Evolutionary conservation across 108 stramenopile genomes (phyloP).

Genomic region (Nitzschia palea): DNA sequence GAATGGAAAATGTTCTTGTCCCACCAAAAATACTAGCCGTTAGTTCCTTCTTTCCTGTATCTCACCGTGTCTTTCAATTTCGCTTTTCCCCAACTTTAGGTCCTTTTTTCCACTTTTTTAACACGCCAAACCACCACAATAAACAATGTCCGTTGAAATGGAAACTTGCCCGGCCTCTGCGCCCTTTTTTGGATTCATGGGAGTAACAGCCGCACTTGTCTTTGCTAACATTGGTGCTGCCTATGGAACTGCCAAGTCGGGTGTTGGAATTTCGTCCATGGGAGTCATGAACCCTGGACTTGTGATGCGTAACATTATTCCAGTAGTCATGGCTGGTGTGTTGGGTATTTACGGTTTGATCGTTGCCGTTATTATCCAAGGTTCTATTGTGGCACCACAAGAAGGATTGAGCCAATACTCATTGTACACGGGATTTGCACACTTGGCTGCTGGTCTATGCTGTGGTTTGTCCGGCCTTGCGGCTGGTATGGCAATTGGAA

Average conservation of each 20-base stretch:
- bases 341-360: conserved; percentile 99
- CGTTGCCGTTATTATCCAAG: conserved; percentile 96
- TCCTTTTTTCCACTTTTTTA: background rate
- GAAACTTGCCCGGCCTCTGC: conserved; percentile 83
- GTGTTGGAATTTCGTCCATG: conserved; percentile 98
- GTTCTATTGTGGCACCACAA: conserved; percentile 78
- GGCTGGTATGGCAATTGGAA: conserved; percentile 99
- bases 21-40: too few species aligned
- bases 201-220: conserved; percentile 80
- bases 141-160: conserved; percentile 85
- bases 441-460: conserved; percentile 97
- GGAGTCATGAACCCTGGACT: conserved; percentile 98
- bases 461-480: conserved; percentile 96
- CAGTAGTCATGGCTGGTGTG: conserved; percentile 99
- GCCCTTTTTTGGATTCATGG: conserved; percentile 91
- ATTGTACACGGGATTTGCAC: conserved; percentile 95
- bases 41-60: too few species aligned
- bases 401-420: conserved; percentile 82
- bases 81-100: background rate
- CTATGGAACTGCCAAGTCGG: conserved; percentile 98
- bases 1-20: too few species aligned
- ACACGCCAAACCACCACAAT: conserved; percentile 14
- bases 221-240: conserved; percentile 98
- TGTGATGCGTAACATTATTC: conserved; percentile 99
- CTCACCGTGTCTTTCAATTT: background rate